These are phyloP conservation scores for Vigna unguiculata DNA, from an alignment of 306 rosid species.

Conservation along the genomic window DNA sequence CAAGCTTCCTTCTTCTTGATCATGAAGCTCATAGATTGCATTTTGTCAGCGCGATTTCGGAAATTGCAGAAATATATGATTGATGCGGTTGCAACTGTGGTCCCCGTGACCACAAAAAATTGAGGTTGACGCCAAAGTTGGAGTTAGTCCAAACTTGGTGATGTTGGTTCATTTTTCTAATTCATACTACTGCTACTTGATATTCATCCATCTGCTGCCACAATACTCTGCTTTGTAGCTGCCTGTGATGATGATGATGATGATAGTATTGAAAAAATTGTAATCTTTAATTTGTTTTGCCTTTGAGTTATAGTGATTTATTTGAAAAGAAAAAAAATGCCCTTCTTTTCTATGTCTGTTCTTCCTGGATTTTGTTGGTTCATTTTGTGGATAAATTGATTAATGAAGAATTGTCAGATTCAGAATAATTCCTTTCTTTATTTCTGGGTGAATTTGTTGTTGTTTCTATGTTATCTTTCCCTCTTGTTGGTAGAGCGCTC, in stretches of 20 bases:
- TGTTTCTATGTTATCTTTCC: neutral
- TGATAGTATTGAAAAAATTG: constrained; percentile 40
- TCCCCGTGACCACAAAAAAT: neutral
- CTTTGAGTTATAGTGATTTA: constrained; percentile 35
- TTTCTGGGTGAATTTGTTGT: neutral
- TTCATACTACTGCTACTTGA: neutral
- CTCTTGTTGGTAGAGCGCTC: neutral
- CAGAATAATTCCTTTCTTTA: neutral
- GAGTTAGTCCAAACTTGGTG: neutral
- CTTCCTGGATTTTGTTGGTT: neutral
- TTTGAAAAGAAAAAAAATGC: constrained; percentile 15
- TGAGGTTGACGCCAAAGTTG: neutral
- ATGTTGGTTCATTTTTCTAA: constrained; percentile 7
- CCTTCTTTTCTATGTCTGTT: constrained; percentile 10
- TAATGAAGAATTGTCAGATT: neutral
- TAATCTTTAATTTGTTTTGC: constrained; percentile 38
- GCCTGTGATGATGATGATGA: neutral
- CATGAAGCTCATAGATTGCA: neutral
- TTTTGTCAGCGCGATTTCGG: too few relatives aligned
- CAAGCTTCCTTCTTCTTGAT: constrained; percentile 56
- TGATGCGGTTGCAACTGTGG: neutral
- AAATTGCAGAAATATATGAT: neutral
- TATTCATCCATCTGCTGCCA: constrained; percentile 31
- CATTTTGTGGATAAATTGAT: constrained; percentile 29
- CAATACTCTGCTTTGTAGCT: constrained; percentile 16